phyloP scores from a whole-genome alignment of 345 rosid species.

The Gossypium herbaceum region DNA sequence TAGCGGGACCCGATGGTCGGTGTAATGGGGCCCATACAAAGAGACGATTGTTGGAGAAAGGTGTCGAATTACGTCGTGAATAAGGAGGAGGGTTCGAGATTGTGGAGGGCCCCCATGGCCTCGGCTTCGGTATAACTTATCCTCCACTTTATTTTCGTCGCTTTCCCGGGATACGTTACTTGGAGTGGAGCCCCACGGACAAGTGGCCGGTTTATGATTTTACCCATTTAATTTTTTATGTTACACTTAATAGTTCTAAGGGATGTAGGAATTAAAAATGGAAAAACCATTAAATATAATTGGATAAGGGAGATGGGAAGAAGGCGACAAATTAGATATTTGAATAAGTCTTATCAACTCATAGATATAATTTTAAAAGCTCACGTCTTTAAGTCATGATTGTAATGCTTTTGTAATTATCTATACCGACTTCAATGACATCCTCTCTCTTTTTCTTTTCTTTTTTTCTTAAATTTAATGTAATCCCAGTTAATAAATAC shows the following conservation, averaged over 20 bases:
- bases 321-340: too few relatives aligned
- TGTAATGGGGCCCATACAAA: background rate
- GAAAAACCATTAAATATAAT: too few relatives aligned
- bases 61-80: background rate
- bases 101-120: background rate
- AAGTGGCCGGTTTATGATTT: slow-evolving; percentile 11
- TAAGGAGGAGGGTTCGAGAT: slow-evolving; percentile 2
- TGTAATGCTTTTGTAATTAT: background rate
- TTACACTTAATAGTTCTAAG: too few relatives aligned
- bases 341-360: too few relatives aligned
- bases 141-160: background rate
- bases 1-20: slow-evolving; percentile 2
- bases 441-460: too few relatives aligned
- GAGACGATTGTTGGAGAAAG: background rate
- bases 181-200: background rate
- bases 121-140: background rate
- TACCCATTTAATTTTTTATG: background rate
- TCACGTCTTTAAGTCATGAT: background rate
- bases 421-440: background rate
- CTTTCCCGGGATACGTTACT: background rate
- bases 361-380: background rate
- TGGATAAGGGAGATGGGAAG: too few relatives aligned
- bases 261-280: too few relatives aligned
- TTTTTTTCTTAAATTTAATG: too few relatives aligned
- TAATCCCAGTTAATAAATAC: too few relatives aligned